Evolutionary conservation across 31 red algal species (phyloP).

Genomic region (Odonthalia washingtoniensis): DNA sequence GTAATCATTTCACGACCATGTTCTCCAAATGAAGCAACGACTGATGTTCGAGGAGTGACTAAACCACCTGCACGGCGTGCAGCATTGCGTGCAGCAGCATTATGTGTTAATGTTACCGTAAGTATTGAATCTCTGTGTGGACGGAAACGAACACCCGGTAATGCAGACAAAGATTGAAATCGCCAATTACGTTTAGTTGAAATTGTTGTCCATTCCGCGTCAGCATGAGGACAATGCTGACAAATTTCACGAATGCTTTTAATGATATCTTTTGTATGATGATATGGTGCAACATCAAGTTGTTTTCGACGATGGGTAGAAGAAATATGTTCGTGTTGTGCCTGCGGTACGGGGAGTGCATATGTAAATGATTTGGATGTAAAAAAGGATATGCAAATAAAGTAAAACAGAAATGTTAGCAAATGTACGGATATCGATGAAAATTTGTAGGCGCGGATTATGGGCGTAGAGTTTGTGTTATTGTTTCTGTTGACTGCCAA

Average conservation of each 20-base stretch:
- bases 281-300: no score
- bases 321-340: no score
- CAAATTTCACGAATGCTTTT: not conserved
- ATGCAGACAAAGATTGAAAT: not conserved
- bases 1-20: constrained; percentile 84
- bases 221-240: not conserved
- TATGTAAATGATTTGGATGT: no score
- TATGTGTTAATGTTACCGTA: constrained; percentile 22
- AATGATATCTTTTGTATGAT: not conserved
- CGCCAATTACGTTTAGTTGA: no score
- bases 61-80: not conserved
- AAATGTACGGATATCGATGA: no score
- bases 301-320: no score
- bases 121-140: constrained; percentile 8
- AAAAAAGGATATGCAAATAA: no score
- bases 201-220: not conserved
- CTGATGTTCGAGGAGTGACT: constrained; percentile 1
- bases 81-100: constrained; percentile 24
- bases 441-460: no score
- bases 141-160: not conserved
- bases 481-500: no score
- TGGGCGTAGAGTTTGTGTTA: no score
- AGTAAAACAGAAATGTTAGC: no score
- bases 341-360: no score
- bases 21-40: constrained; percentile 67